Conservation (phyloP, 805 yeast species). For the Candida awuae region DNA sequence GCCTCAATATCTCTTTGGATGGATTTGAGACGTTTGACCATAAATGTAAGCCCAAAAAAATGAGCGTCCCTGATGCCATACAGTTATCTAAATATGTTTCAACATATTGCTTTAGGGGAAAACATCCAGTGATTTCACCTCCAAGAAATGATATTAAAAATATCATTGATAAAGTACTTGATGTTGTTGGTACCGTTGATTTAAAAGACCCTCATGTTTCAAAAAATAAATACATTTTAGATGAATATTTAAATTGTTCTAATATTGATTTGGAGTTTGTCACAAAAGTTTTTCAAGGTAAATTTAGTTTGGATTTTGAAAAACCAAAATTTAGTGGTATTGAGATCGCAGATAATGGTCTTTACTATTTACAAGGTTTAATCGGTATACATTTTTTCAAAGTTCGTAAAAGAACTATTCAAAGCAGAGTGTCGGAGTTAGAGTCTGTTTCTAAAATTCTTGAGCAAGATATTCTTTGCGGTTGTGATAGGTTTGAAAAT, state of each 20-base stretch:
- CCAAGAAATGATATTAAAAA: constrained; percentile 66
- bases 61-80: constrained; percentile 33
- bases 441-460: constrained; percentile 64
- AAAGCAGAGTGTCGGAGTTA: constrained; percentile 74
- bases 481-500: constrained; percentile 64
- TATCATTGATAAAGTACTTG: constrained; percentile 63
- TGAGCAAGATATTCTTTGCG: constrained; percentile 57
- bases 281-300: constrained; percentile 46
- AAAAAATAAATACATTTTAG: constrained; percentile 39
- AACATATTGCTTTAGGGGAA: constrained; percentile 45
- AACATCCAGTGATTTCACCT: constrained; percentile 49
- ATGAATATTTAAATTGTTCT: constrained; percentile 39
- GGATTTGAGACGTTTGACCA: constrained; percentile 63
- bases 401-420: constrained; percentile 65
- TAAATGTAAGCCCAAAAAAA: constrained; percentile 33
- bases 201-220: constrained; percentile 34
- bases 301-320: constrained; percentile 22
- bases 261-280: constrained; percentile 38
- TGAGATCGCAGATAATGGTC: constrained; percentile 41
- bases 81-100: constrained; percentile 38
- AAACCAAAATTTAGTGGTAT: constrained; percentile 28
- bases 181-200: constrained; percentile 62
- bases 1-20: constrained; percentile 52
- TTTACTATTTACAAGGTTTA: constrained; percentile 64
- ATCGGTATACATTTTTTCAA: constrained; percentile 61